Base-by-base conservation (phyloP, 1,139 yeast genomes). In the Zygosaccharomyces pseudobailii region DNA sequence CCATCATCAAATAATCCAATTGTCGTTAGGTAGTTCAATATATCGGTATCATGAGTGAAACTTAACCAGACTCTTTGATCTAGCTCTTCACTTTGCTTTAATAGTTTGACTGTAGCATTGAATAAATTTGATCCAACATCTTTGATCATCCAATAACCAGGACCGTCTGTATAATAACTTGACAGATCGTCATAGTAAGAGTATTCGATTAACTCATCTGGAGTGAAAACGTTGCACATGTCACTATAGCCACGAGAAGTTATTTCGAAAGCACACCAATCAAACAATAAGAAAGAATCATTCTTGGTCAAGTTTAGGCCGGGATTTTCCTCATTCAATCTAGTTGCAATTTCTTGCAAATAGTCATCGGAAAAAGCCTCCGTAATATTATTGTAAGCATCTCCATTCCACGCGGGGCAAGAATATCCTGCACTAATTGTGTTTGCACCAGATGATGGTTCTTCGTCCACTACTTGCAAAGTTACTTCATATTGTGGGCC, bases 11-110 rank as follows among this genome's bases (percentile, higher is more conserved):
- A 71, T 39, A 79, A 58, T 4, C 82, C 83, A 43, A 79, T 66
- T 2, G 81, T 76, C 28, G 79, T 66, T 47, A 75, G 68, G 54
- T 71, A 72, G 36, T 75, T 69, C 38, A 75, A 71, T 41, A 81
- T 65, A 58, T 80, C 82, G 36, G 79, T 70, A 59, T 82, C 86
- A 61, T 82, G 87, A 17, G 80, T 70, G 62, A 82, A 82, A 10
- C 76, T 69, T 51, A 77, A 65, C 49, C 65, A 66, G 39, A 71
- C 55, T 36, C 69, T 66, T 33, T 62, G 63, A 40, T 59, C 62
- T 27, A 52, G 48, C 5, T 51, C 48, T 2, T 55, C 50, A 19
- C 57, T 58, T 40, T 60, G 56, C 34, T 56, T 48, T 53, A 63
- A 48, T 28, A 63, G 44, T 22, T 61, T 57, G 38, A 58, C 52